A percentile compares a stretch with the other conserved stretches of the same genome.
Conservation (phyloP, 495 filamentous ascomycete species). For the Lichenothelia convexa region DNA sequence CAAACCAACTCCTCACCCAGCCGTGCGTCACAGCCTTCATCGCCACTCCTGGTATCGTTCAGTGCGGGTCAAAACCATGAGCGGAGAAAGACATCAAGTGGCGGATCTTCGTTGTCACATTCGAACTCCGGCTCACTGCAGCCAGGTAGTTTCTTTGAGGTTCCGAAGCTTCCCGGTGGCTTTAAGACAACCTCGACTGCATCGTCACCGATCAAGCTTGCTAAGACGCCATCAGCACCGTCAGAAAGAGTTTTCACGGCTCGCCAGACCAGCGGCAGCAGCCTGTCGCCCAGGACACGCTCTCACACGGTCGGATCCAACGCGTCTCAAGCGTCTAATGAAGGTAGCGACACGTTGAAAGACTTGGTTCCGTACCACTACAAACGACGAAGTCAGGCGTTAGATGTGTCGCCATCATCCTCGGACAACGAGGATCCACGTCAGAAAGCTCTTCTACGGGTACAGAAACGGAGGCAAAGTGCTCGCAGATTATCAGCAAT, state of each 20-base stretch:
- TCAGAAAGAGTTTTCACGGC: constrained; percentile 30
- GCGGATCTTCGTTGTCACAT: constrained; percentile 12
- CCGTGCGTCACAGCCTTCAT: constrained; percentile 80
- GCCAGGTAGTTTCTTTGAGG: constrained; percentile 56
- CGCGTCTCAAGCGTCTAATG: too few species aligned
- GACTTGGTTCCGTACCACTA: constrained; percentile 54
- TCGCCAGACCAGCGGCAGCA: constrained; percentile 31
- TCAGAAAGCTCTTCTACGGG: constrained; percentile 77
- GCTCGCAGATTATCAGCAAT: constrained; percentile 84
- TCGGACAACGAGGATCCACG: constrained; percentile 93
- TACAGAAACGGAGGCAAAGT: constrained; percentile 80
- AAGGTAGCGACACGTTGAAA: constrained; percentile 71
- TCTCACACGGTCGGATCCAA: constrained; percentile 89
- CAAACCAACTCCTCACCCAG: constrained; percentile 75
- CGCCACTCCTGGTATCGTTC: constrained; percentile 82
- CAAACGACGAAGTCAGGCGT: constrained; percentile 83
- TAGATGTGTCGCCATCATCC: constrained; percentile 92
- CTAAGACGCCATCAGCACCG: constrained; percentile 30
- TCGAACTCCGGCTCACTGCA: constrained; percentile 35
- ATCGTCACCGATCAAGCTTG: constrained; percentile 60
- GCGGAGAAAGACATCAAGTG: constrained; percentile 65
- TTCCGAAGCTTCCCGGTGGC: constrained; percentile 39
- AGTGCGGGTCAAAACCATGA: constrained; percentile 61
- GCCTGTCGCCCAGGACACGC: constrained; percentile 47
- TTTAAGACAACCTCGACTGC: constrained; percentile 46